phyloP scores from a whole-genome alignment of 2,329 filamentous ascomycete genomes.

The Dissoconium aciculare region DNA sequence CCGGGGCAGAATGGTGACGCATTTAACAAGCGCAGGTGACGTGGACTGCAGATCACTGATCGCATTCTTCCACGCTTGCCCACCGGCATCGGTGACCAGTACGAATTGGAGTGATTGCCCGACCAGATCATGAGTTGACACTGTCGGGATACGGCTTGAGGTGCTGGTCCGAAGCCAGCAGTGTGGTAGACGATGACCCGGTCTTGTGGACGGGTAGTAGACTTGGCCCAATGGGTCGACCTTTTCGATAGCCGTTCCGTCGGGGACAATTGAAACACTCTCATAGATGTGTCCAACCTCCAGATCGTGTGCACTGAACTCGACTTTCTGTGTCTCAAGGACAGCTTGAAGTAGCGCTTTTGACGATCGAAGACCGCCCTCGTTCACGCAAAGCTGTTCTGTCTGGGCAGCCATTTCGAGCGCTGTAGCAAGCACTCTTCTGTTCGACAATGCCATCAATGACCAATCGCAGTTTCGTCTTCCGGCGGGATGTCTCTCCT shows the following conservation, averaged over 20 bases:
- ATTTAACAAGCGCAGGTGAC: conserved; percentile 28
- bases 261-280: background rate
- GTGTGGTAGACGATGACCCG: conserved; percentile 44
- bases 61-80: conserved; percentile 36
- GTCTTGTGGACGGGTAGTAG: conserved; percentile 34
- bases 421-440: conserved; percentile 5
- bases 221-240: conserved; percentile 27
- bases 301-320: conserved; percentile 33
- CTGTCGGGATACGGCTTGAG: conserved; percentile 25
- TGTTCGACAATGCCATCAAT: background rate
- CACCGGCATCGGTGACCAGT: conserved; percentile 32
- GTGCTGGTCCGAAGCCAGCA: conserved; percentile 41
- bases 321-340: conserved; percentile 8
- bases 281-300: conserved; percentile 32
- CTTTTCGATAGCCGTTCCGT: background rate
- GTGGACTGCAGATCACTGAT: conserved; percentile 28
- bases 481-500: conserved; percentile 26
- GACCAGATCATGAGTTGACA: conserved; percentile 44
- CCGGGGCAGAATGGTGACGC: conserved; percentile 28
- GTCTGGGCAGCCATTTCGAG: conserved; percentile 16
- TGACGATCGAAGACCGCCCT: conserved; percentile 16
- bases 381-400: conserved; percentile 26
- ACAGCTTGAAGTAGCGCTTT: conserved; percentile 1
- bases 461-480: conserved; percentile 18
- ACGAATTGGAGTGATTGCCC: conserved; percentile 35